Evolutionary conservation across 163 green algal species (phyloP).

Genomic region (Volvox carteri): DNA sequence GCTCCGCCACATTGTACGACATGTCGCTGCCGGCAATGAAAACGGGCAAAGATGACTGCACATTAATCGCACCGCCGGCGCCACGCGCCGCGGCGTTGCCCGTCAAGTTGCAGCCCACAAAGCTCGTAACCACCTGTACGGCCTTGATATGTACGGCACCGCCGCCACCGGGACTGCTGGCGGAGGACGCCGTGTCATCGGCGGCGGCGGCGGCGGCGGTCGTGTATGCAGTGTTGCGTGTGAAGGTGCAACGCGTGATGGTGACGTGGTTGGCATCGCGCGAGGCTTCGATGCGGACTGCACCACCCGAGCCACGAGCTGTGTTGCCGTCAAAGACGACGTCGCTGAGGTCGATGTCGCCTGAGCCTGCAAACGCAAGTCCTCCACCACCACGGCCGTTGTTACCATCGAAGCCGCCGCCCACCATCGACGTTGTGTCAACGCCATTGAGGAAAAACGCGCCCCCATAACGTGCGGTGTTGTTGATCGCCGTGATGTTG

Average conservation of each 20-base stretch:
- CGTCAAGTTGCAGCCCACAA: not conserved
- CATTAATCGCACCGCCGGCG: constrained; percentile 7
- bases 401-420: not conserved
- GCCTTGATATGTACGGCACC: not conserved
- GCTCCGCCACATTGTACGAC: not conserved
- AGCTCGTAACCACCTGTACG: not conserved
- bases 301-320: constrained; percentile 1
- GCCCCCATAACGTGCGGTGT: not conserved
- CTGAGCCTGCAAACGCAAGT: not conserved
- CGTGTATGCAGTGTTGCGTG: not conserved
- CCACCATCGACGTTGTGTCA: not conserved
- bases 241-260: not conserved
- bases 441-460: not conserved
- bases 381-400: constrained; percentile 5
- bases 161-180: not conserved
- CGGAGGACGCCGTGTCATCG: too few species aligned
- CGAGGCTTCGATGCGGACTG: not conserved
- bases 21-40: not conserved
- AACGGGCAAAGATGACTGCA: not conserved
- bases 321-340: constrained; percentile 1
- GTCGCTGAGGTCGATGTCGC: not conserved
- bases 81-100: not conserved
- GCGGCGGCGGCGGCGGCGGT: not conserved
- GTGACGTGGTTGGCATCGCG: not conserved
- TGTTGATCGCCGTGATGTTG: not conserved